A percentile compares a stretch with the other conserved stretches of the same genome.
Conservation (phyloP, 2,329 filamentous ascomycete genomes). For the Diaporthe ampelina region DNA sequence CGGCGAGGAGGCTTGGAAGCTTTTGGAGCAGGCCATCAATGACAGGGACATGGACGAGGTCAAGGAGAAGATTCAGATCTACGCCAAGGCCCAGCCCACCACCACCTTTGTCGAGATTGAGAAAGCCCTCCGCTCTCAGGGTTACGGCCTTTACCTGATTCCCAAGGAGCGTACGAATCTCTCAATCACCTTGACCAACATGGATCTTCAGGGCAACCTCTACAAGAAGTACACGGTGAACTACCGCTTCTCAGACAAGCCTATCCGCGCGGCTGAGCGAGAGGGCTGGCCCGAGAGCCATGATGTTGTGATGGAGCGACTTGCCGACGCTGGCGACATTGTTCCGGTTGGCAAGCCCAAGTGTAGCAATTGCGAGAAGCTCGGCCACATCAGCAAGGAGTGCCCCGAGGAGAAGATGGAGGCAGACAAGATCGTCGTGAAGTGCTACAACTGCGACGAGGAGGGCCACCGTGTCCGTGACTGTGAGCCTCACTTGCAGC, state of each 20-base stretch:
- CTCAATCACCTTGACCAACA: slow-evolving; percentile 72
- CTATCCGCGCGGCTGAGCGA: slow-evolving; percentile 70
- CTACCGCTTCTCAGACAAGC: slow-evolving; percentile 71
- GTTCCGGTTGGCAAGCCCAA: slow-evolving; percentile 68
- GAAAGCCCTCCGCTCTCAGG: slow-evolving; percentile 66
- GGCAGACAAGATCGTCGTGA: slow-evolving; percentile 60
- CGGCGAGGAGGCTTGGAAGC: slow-evolving; percentile 70
- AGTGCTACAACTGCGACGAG: slow-evolving; percentile 75
- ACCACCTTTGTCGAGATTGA: slow-evolving; percentile 74
- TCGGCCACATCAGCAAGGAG: slow-evolving; percentile 73
- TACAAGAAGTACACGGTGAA: slow-evolving; percentile 75
- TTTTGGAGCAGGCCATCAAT: slow-evolving; percentile 64
- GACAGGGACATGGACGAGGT: slow-evolving; percentile 73
- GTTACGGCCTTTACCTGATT: slow-evolving; percentile 72
- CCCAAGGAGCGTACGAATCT: slow-evolving; percentile 70
- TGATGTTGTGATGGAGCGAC: slow-evolving; percentile 73
- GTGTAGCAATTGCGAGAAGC: slow-evolving; percentile 74
- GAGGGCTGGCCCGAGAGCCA: slow-evolving; percentile 70
- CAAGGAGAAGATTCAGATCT: slow-evolving; percentile 71
- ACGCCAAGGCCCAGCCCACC: slow-evolving; percentile 71
- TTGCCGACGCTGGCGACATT: slow-evolving; percentile 76
- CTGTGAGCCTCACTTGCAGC: slow-evolving; percentile 62
- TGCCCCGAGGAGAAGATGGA: slow-evolving; percentile 72
- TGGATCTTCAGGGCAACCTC: slow-evolving; percentile 79
- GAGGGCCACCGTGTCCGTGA: slow-evolving; percentile 78